Evolutionary conservation across 225 moss, liverwort and hornwort species (phyloP).

Genomic region (Antitrichia curtipendula): DNA sequence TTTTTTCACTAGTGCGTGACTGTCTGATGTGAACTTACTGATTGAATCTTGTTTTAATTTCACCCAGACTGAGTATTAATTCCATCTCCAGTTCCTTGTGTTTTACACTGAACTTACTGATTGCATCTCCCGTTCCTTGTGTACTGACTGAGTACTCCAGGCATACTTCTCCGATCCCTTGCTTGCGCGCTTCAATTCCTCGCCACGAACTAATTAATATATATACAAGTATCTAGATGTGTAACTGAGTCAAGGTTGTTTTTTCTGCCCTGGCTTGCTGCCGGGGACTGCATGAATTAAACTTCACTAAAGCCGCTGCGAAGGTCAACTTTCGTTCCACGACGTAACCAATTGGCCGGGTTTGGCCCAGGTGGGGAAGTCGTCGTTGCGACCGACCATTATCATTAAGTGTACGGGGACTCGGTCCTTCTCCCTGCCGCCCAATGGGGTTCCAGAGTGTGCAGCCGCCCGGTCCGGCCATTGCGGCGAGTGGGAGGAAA

Average conservation of each 20-base stretch:
- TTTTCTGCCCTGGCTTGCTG: neutral
- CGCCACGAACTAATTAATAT: neutral
- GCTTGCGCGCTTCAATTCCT: neutral
- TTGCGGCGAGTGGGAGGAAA: neutral
- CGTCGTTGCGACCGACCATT: slow-evolving; percentile 30
- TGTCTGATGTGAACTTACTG: neutral
- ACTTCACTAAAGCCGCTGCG: neutral
- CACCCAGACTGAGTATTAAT: too few species aligned
- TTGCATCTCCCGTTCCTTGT: too few species aligned
- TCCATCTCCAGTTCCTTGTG: neutral
- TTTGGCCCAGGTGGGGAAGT: slow-evolving; percentile 17
- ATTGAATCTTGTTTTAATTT: neutral
- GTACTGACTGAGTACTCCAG: neutral
- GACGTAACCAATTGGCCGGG: slow-evolving; percentile 3
- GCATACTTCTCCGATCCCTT: neutral
- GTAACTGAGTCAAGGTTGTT: neutral
- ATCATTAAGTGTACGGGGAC: slow-evolving; percentile 21
- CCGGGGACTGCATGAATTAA: neutral
- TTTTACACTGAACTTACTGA: neutral
- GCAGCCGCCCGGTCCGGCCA: neutral
- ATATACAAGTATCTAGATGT: too few species aligned
- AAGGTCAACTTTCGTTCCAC: slow-evolving; percentile 25
- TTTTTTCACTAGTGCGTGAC: too few species aligned
- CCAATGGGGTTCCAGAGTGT: neutral
- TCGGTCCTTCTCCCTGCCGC: neutral